Base-by-base conservation (phyloP, 2,329 filamentous ascomycete genomes). In the Calonectria pseudoturangicola region DNA sequence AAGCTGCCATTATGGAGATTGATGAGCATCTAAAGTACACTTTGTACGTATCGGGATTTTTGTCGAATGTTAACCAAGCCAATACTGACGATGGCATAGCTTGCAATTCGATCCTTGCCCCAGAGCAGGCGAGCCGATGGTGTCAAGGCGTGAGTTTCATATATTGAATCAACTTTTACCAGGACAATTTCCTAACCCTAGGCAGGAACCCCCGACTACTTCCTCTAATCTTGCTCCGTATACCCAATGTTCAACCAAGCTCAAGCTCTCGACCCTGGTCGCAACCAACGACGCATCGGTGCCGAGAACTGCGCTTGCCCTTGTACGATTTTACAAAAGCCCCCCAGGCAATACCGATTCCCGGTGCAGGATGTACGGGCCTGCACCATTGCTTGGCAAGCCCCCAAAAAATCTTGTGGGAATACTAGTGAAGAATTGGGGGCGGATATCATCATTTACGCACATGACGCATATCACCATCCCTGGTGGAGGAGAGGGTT, bases 1-100 rank as follows among this genome's bases (percentile, higher is more conserved):
- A 98, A 87, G 97, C 97, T 70, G 97, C 97, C n/a, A 98, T 99
- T 85, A 99, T 99, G 97, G 97, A 98, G 87, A 99, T 99, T 85
- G 97, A 98, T 79, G 97, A 99, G 87, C 96, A 98, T 85, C 88
- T 99, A 83, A 98, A 99, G 89, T 99, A 98, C 87, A 98, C 97
- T 82, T 98, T 99, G 96, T 98, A 91, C 86, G 95, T 92, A 21
- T 65, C 41, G 30, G 21, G 18, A 18, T 36, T 25, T n/a, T 33
- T n/a, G 18, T 25, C 10, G 9, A 39, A 16, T 28, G 62, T 6
- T 10, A 12, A 39, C 36, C 18, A 6, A 16, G 15, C 60, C 21
- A 70, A 25, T 18, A 74, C 81, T 85, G 77, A 85, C 71, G 74
- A 27, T 60, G 43, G 33, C 72, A 25, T 81, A 99, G 97, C 93